phyloP scores from a whole-genome alignment of 1,139 yeast genomes.

The Scheffersomyces cryptocercus region DNA sequence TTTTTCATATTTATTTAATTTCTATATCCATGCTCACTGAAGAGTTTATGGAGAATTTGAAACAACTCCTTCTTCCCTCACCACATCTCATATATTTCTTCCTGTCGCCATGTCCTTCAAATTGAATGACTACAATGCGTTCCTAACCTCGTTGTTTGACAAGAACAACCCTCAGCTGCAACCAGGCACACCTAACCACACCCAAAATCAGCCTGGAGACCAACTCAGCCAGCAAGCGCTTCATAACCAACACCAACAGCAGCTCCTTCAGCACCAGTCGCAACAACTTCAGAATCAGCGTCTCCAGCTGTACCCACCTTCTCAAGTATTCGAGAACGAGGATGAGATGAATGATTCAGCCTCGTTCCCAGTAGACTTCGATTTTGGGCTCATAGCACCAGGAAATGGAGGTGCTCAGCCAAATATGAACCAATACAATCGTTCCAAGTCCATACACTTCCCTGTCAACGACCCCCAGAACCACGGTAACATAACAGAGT shows the following conservation, averaged over 20 bases:
- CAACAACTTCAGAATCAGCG: background rate
- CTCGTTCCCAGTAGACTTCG: conserved; percentile 31
- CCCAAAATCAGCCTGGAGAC: conserved; percentile 2
- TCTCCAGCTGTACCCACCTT: background rate
- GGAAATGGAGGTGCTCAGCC: background rate
- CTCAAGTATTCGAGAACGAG: conserved; percentile 1
- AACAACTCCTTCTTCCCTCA: too few relatives aligned
- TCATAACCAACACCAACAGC: conserved; percentile 3
- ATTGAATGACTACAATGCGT: conserved; percentile 34
- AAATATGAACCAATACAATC: background rate
- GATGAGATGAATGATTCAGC: background rate
- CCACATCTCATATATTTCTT: background rate
- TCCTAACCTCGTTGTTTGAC: conserved; percentile 29
- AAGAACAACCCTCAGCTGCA: conserved; percentile 13
- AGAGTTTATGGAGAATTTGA: too few relatives aligned
- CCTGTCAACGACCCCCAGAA: background rate
- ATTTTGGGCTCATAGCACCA: conserved; percentile 25
- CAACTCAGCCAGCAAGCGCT: conserved; percentile 3
- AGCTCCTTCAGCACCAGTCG: conserved; percentile 1
- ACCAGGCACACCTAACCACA: conserved; percentile 4
- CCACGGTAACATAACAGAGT: background rate
- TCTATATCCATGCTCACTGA: too few relatives aligned
- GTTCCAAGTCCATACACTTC: background rate
- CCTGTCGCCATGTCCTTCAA: conserved; percentile 26
- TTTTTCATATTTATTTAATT: too few relatives aligned